A percentile compares a stretch with the other conserved stretches of the same genome.
phyloP scores from a whole-genome alignment of 768 basidiomycete species.

The Boletus fagicola region DNA sequence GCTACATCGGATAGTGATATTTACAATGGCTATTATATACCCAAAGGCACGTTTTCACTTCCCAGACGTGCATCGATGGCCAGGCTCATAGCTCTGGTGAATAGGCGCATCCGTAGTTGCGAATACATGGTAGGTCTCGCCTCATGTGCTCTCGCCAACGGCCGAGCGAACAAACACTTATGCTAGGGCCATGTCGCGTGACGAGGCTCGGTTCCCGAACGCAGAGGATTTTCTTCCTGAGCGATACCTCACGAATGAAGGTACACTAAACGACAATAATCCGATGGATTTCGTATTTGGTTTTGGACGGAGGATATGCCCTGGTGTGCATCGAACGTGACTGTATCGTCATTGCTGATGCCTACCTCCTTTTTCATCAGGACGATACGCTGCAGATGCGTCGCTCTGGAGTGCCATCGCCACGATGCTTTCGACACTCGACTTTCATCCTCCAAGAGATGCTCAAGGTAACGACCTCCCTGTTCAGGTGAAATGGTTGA shows the following conservation, averaged over 20 bases:
- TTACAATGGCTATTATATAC: constrained; percentile 29
- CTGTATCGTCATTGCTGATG: too few relatives aligned
- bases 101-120: background rate
- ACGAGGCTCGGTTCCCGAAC: constrained; percentile 9
- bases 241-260: constrained; percentile 6
- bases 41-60: constrained; percentile 27
- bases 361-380: background rate
- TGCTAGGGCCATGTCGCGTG: constrained; percentile 3
- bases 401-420: constrained; percentile 2
- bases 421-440: constrained; percentile 14
- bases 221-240: constrained; percentile 9
- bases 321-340: background rate
- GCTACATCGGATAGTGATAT: constrained; percentile 20
- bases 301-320: constrained; percentile 9
- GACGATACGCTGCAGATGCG: background rate
- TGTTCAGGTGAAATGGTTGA: constrained; percentile 1
- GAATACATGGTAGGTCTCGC: background rate
- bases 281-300: constrained; percentile 9
- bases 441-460: background rate
- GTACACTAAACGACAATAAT: constrained; percentile 3
- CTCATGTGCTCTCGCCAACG: background rate
- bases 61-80: background rate
- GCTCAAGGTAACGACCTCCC: background rate
- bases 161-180: background rate
- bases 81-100: background rate